Evolutionary conservation across 345 rosid genomes (phyloP), one percentile per base, ranked within the genome.

Genomic region (Syzygium aromaticum): DNA sequence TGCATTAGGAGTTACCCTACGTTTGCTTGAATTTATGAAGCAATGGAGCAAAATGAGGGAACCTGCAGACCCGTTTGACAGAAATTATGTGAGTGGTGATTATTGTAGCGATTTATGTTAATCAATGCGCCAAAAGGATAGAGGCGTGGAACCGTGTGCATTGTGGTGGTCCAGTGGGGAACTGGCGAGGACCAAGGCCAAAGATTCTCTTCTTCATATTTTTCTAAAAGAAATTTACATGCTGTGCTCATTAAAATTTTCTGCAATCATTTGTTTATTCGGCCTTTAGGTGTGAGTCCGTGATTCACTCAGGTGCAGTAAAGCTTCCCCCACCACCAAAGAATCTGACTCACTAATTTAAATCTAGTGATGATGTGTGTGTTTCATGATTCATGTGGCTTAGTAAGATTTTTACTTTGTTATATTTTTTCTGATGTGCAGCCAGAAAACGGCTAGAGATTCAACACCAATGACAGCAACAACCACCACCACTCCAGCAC

Each of bases 361-460:
- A 73, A 73, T 73, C 82, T 73, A 17, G 82, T 73, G 21, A 73
- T 73, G 2, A 67, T 7, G 43, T 30, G 43, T 30, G 8, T 33
- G 23, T 19, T 33, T 33, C 49, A 21, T 33, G 82, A 73, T 38
- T 33, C 7, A 21, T 38, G 27, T 17, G 27, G 82, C 49, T 73
- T 1, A 38, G 19, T 19, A 19, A 1, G 23, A 38, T 51, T 85
- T 59, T 56, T n/a, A 0, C 43, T 27, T 64, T 16, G 22, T 22
- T 64, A 8, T 33, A 4, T 49, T 14, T 49, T 84, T 19, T 83
- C 23, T 73, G 59, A 43, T 57, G 2, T 89, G 87, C 95, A 95
- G 99, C 90, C 96, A 97, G 89, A 97, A 96, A 90, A 94, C 99
- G 12, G 86, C 98, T 13, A 93, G 94, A 88, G 92, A 94, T 78